Evolutionary conservation across 768 basidiomycete species (phyloP).

Genomic region (Ramaria rubella): DNA sequence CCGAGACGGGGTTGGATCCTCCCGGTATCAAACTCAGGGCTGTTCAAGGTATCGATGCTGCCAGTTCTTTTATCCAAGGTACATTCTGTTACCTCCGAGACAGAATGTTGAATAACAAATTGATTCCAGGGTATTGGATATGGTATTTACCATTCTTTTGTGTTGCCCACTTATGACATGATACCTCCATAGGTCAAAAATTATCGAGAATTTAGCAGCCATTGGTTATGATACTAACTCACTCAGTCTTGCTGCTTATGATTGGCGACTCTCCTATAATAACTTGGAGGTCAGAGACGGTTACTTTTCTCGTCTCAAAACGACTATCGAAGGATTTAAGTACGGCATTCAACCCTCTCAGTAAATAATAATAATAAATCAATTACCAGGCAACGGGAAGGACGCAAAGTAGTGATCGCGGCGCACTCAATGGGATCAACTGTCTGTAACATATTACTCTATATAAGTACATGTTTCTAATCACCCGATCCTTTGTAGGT

Average conservation of each 20-base stretch:
- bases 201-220: conserved; percentile 90
- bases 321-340: conserved; percentile 74
- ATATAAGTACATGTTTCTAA: not conserved
- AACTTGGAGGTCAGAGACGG: conserved; percentile 91
- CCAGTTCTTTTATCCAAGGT: conserved; percentile 70
- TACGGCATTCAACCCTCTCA: conserved; percentile 26
- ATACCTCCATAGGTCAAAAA: conserved; percentile 60
- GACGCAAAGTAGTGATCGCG: conserved; percentile 73
- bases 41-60: conserved; percentile 81
- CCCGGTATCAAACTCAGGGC: conserved; percentile 81
- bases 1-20: conserved; percentile 86
- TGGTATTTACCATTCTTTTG: conserved; percentile 44
- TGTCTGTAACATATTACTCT: conserved; percentile 33
- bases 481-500: conserved; percentile 25
- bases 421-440: conserved; percentile 85
- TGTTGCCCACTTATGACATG: not conserved
- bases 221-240: conserved; percentile 92
- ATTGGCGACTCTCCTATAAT: conserved; percentile 83
- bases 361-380: not conserved
- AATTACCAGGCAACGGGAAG: conserved; percentile 50
- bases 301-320: conserved; percentile 80
- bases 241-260: conserved; percentile 76
- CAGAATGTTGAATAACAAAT: conserved; percentile 8
- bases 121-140: conserved; percentile 76
- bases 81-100: conserved; percentile 12